Base-by-base conservation (phyloP, 768 basidiomycete genomes). In the Mycena belliarum region DNA sequence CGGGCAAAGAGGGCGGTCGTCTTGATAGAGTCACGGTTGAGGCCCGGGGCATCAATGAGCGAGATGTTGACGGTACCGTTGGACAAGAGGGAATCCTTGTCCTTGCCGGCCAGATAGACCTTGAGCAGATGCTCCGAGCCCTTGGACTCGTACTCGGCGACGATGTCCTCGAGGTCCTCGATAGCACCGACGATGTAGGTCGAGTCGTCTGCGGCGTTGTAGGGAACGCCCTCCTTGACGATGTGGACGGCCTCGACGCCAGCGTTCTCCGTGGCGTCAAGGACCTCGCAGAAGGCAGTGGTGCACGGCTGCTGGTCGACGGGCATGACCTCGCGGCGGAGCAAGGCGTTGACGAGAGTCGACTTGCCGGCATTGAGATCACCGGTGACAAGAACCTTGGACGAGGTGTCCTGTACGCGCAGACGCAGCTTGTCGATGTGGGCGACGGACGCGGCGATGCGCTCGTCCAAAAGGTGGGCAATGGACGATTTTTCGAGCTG, bases 351-450 rank as follows among this genome's bases (percentile, higher is more conserved):
- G 70, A 99, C 93, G 69, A 99, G 92, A 0, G 97, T 98, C 20
- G 95, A 97, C 75, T 99, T 99, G 66, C 97, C 97, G 33, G 97
- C 91, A 71, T 99, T 99, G 57, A 99, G 81, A 70, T 99, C 97
- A 59, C 97, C 97, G 23, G 97, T 98, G 57, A 99, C 94, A 62
- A 99, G 86, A 48, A 99, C 94, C 71, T 97, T 93, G 67, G 94
- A 96, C 1, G 93, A 90, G 7, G 87, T 93, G 71, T 98, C 95
- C 70, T 90, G 80, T 15, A 98, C 87, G 38, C 97, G 92, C 48
- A 84, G 80, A 32, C 88, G 88, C 60, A 99, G 87, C 64, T 89
- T 89, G 58, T 89, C 82, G 58, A 98, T 83, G 69, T 98, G 95
- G 23, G 80, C 79, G 53, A 91, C 72, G 21, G 93, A 84, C 23